Percentiles rank a stretch among this genome's conserved stretches.
Evolutionary conservation across 257 asterid species (phyloP).

Genomic region (Solanum corneliomulleri): DNA sequence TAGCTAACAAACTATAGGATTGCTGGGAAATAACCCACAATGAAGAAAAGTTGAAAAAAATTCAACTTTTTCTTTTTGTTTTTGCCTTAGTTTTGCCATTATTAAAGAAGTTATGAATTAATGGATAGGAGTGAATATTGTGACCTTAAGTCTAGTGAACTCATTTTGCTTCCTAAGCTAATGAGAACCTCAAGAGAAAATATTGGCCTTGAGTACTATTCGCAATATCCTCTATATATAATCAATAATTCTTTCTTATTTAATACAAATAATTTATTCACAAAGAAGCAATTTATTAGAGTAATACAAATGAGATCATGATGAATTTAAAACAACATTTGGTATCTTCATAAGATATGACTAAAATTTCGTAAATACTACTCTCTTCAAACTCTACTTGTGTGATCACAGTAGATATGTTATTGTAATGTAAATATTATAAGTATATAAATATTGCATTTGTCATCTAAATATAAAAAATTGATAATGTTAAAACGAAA

Average conservation of each 20-base stretch:
- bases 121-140: background rate
- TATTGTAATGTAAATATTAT: too few relatives aligned
- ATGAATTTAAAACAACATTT: too few relatives aligned
- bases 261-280: background rate
- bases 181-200: background rate
- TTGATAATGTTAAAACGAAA: too few relatives aligned
- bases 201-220: background rate
- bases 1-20: background rate
- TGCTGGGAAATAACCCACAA: conserved; percentile 1
- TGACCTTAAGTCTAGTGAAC: background rate
- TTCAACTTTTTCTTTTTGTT: background rate
- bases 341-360: too few relatives aligned
- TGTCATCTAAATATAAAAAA: too few relatives aligned
- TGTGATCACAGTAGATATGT: background rate
- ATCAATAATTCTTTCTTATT: background rate
- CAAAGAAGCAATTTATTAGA: background rate
- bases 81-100: background rate
- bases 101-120: background rate
- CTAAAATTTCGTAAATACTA: background rate
- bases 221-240: background rate
- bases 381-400: background rate
- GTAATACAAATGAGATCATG: background rate
- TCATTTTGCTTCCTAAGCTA: background rate
- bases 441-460: background rate
- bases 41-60: background rate